Evolutionary conservation across 192 early-diverging fungal genomes (phyloP).

Genomic region (Rhizoclosmatium globosum): DNA sequence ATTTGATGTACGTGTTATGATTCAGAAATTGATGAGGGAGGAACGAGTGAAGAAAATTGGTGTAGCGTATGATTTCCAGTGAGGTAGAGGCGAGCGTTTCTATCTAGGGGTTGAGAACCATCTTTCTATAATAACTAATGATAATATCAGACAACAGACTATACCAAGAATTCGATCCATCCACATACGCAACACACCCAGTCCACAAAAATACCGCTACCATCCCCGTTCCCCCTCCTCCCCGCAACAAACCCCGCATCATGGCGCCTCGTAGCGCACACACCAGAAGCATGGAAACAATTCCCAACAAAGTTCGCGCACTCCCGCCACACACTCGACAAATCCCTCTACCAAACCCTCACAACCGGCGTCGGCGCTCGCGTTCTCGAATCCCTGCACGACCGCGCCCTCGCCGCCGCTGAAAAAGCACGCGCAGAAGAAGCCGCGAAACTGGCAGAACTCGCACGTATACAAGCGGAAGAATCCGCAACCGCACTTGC

Average conservation of each 20-base stretch:
- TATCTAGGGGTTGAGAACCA: too few relatives aligned
- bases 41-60: too few relatives aligned
- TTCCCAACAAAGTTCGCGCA: conserved; percentile 69
- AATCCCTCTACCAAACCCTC: conserved; percentile 61
- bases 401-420: too few relatives aligned
- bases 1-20: conserved; percentile 69
- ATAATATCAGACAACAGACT: conserved; percentile 69
- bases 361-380: conserved; percentile 65
- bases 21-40: neutral
- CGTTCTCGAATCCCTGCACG: conserved; percentile 57
- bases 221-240: neutral
- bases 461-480: neutral
- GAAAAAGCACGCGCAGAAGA: too few relatives aligned
- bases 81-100: too few relatives aligned
- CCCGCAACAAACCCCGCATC: too few relatives aligned
- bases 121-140: too few relatives aligned
- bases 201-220: too few relatives aligned
- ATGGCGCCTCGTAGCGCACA: conserved; percentile 56
- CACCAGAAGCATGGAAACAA: conserved; percentile 66
- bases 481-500: neutral
- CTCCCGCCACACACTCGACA: conserved; percentile 62
- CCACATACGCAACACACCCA: neutral
- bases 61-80: too few relatives aligned
- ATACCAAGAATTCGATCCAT: conserved; percentile 58
- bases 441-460: too few relatives aligned